These are phyloP conservation scores for Arxiozyma telluris DNA, from an alignment of 1,139 yeast genomes.

Conservation along the genomic window DNA sequence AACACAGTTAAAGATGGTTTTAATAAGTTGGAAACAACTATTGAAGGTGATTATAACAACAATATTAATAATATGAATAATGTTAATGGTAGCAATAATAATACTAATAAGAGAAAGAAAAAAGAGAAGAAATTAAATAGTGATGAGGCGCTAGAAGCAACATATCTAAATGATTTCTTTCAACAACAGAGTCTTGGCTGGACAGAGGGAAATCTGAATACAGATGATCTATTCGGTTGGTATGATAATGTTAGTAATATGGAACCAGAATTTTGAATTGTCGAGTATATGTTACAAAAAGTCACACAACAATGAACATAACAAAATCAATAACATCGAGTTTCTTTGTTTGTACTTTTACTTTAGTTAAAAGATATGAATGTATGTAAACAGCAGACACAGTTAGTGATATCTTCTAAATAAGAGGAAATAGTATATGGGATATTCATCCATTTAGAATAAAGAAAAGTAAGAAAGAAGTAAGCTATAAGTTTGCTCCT, in stretches of 20 bases:
- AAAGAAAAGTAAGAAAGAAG: too few species aligned
- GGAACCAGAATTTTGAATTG: constrained; percentile 44
- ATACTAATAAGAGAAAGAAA: background rate
- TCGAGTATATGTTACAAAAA: background rate
- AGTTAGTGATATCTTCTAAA: too few species aligned
- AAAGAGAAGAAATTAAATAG: constrained; percentile 2
- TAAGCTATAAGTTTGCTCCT: too few species aligned
- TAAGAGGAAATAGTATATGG: too few species aligned
- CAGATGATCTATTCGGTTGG: constrained; percentile 92
- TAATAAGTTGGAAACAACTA: background rate
- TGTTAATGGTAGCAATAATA: background rate
- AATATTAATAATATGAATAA: constrained; percentile 2
- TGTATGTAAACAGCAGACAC: background rate
- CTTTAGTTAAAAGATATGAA: too few species aligned
- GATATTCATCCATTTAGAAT: too few species aligned
- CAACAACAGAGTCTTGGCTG: constrained; percentile 81
- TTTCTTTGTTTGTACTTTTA: background rate
- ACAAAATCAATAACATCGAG: background rate
- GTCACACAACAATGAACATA: too few species aligned
- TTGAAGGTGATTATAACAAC: background rate
- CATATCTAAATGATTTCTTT: constrained; percentile 36
- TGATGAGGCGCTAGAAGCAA: constrained; percentile 9
- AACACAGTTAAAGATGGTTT: background rate
- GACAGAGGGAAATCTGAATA: constrained; percentile 52
- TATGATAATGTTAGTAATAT: constrained; percentile 53